Evolutionary conservation across 768 basidiomycete genomes (phyloP).

Genomic region (Saitozyma podzolica): DNA sequence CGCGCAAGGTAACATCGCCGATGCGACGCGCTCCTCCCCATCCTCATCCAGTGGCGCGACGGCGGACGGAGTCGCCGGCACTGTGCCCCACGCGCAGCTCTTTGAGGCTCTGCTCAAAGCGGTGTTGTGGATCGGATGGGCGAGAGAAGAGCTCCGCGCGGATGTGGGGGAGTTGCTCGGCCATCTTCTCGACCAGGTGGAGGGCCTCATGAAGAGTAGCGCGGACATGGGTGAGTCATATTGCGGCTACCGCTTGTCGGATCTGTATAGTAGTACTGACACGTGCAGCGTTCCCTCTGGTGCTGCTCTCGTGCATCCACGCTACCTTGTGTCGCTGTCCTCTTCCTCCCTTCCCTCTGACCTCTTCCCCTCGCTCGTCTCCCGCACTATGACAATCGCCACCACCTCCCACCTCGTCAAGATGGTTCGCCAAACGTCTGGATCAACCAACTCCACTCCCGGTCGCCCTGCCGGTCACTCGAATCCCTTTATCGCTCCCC

Average conservation of each 20-base stretch:
- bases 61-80: background rate
- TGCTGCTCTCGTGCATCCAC: slow-evolving; percentile 33
- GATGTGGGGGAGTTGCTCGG: slow-evolving; percentile 22
- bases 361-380: slow-evolving; percentile 13
- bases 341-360: slow-evolving; percentile 14
- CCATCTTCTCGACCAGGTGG: slow-evolving; percentile 19
- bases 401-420: slow-evolving; percentile 35
- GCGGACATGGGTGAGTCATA: slow-evolving; percentile 21
- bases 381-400: slow-evolving; percentile 22
- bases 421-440: slow-evolving; percentile 23
- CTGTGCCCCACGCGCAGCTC: slow-evolving; percentile 27
- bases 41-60: slow-evolving; percentile 19
- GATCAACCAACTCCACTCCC: slow-evolving; percentile 22
- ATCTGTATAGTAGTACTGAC: slow-evolving; percentile 1
- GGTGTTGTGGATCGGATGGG: slow-evolving; percentile 35
- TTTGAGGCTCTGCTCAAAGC: slow-evolving; percentile 35
- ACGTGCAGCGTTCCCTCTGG: slow-evolving; percentile 36
- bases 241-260: background rate
- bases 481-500: slow-evolving; percentile 16
- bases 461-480: slow-evolving; percentile 6
- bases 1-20: slow-evolving; percentile 14
- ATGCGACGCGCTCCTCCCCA: slow-evolving; percentile 13
- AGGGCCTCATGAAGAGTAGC: slow-evolving; percentile 19
- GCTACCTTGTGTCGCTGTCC: slow-evolving; percentile 27
- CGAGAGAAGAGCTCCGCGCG: slow-evolving; percentile 6